phyloP scores from a whole-genome alignment of 352 stramenopile species.

The Nothophytophthora sp. region DNA sequence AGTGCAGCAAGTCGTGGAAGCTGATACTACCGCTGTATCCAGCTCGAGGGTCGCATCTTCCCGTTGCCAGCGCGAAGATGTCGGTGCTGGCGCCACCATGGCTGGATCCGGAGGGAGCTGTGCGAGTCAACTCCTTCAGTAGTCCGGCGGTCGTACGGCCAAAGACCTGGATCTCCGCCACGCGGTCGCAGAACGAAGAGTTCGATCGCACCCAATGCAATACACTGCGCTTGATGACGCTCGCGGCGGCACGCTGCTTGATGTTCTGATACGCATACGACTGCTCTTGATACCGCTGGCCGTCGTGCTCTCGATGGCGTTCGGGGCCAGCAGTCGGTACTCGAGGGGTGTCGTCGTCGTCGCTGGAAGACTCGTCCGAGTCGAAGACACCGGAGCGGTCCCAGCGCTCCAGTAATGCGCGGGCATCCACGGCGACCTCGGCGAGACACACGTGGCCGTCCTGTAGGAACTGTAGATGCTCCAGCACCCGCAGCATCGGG shows the following conservation, averaged over 20 bases:
- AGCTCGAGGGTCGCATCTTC: slow-evolving; percentile 11
- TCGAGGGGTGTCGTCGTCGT: slow-evolving; percentile 16
- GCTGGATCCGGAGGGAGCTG: slow-evolving; percentile 2
- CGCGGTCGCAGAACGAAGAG: slow-evolving; percentile 50
- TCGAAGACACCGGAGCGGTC: slow-evolving; percentile 59
- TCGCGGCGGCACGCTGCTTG: slow-evolving; percentile 53
- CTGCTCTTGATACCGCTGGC: slow-evolving; percentile 8
- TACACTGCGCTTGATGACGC: slow-evolving; percentile 64
- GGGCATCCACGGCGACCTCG: slow-evolving; percentile 49
- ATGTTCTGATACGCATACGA: slow-evolving; percentile 65
- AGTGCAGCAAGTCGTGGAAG: slow-evolving; percentile 63
- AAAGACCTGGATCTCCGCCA: slow-evolving; percentile 64
- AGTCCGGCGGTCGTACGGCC: slow-evolving; percentile 56
- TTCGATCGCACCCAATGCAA: slow-evolving; percentile 52
- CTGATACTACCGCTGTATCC: slow-evolving; percentile 36
- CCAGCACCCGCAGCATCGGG: slow-evolving; percentile 46
- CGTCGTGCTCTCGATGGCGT: slow-evolving; percentile 9
- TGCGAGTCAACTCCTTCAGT: slow-evolving; percentile 43
- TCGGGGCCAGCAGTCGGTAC: not conserved
- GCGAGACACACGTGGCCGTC: slow-evolving; percentile 58
- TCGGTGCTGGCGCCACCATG: slow-evolving; percentile 11
- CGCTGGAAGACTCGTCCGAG: slow-evolving; percentile 34
- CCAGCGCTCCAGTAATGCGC: slow-evolving; percentile 53
- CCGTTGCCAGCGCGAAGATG: slow-evolving; percentile 41
- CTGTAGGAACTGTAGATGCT: slow-evolving; percentile 57